These are phyloP conservation scores for Sporothrix luriei DNA, from an alignment of 2,329 filamentous ascomycete species.

Conservation along the genomic window DNA sequence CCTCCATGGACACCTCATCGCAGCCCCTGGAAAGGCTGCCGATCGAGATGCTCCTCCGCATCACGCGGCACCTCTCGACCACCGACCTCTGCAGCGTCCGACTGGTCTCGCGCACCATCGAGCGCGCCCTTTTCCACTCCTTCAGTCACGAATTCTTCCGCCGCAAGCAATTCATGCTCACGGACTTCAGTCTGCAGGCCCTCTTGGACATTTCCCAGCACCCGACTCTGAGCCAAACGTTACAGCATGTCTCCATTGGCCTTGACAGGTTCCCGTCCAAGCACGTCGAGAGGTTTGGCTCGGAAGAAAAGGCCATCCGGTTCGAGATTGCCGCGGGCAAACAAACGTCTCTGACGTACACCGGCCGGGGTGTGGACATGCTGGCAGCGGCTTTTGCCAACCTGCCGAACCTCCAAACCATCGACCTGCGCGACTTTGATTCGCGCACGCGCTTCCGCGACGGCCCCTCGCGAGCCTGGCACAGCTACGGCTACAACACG, in stretches of 20 bases:
- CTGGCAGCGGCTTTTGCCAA: constrained; percentile 59
- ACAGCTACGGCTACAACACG: constrained; percentile 50
- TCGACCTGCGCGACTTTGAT: constrained; percentile 64
- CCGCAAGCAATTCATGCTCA: constrained; percentile 67
- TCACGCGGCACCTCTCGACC: constrained; percentile 58
- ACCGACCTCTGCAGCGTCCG: constrained; percentile 59
- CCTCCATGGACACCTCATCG: too few relatives aligned
- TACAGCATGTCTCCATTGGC: constrained; percentile 55
- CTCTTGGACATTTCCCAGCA: constrained; percentile 56
- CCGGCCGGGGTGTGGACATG: constrained; percentile 56
- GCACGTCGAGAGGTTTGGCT: not conserved
- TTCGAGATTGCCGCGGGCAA: constrained; percentile 28
- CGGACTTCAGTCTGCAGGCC: constrained; percentile 57
- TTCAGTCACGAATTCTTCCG: constrained; percentile 67
- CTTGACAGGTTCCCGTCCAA: constrained; percentile 42
- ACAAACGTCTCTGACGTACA: constrained; percentile 45
- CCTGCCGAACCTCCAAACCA: constrained; percentile 56
- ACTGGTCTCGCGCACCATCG: constrained; percentile 57
- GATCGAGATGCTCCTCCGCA: constrained; percentile 60
- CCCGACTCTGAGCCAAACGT: constrained; percentile 45
- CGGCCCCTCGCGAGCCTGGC: constrained; percentile 49
- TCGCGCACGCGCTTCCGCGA: constrained; percentile 56
- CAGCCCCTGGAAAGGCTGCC: constrained; percentile 48
- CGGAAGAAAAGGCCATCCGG: not conserved
- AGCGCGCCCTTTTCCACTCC: constrained; percentile 55